Base-by-base conservation (phyloP, 2,329 filamentous ascomycete species). In the Talaromyces funiculosus region DNA sequence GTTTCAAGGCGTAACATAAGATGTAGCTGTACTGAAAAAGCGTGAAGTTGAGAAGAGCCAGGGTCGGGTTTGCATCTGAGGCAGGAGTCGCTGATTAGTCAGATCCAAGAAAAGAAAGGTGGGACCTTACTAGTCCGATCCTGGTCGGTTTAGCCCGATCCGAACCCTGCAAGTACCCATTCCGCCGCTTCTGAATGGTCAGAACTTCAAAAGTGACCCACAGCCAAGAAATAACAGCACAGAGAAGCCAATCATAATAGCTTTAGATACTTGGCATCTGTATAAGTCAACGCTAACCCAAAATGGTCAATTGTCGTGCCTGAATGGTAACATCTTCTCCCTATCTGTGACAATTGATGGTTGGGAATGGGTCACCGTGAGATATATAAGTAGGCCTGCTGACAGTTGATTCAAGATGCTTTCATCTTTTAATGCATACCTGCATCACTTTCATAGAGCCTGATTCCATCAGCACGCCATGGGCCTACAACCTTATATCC, bases 401-500 rank as follows among this genome's bases (percentile, higher is more conserved):
- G 14, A n/a, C 33, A 33, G 1, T 6, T 2, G 12, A 38, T n/a
- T 38, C 51, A 38, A 24, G 4, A 54, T 29, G 33, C 26, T 22
- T 22, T 26, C 5, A 22, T 54, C 18, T 5, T 38, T 5, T 7
- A 37, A 3, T 38, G 10, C 18, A n/a, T 16, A 35, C 14, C 20
- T 24, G 12, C 20, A 37, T 38, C 9, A 5, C 33, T 29, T 22
- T 10, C 12, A n/a, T 26, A 18, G 14, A 26, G 6, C 35, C 2
- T 18, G 14, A 20, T 53, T 42, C 26, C 16, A 29, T 26, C 16
- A 54, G 10, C 24, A 7, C 37, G 26, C 42, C 10, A 60, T 60
- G 56, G 20, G 14, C 16, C 35, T 31, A 24, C 58, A 60, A n/a
- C 22, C 51, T 4, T 18, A 26, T 42, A 61, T 61, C 7, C 54